Evolutionary conservation across 129 eudicot species (phyloP).

Genomic region (Helianthus tuberosus): DNA sequence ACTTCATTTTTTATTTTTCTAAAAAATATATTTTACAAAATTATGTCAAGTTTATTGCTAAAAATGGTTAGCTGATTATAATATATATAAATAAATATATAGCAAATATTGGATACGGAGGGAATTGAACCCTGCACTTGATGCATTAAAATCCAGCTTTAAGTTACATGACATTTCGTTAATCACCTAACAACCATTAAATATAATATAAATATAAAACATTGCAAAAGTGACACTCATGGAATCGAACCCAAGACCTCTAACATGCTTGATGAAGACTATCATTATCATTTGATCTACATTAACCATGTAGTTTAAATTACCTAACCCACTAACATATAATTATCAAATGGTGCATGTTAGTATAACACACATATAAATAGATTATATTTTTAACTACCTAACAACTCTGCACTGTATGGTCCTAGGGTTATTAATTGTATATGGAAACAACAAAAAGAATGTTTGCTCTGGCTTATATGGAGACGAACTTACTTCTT

Average conservation of each 20-base stretch:
- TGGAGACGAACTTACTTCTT: background rate
- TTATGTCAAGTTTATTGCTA: too few species aligned
- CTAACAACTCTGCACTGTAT: background rate
- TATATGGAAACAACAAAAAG: background rate
- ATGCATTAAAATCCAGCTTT: background rate
- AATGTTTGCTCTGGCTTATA: background rate
- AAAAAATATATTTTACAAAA: background rate
- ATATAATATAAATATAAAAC: background rate
- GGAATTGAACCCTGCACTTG: background rate
- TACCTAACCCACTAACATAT: background rate
- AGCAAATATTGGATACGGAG: background rate
- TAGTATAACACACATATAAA: background rate
- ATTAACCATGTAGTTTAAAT: background rate
- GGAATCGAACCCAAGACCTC: background rate
- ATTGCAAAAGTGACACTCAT: background rate
- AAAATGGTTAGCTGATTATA: too few species aligned
- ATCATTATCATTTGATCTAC: background rate
- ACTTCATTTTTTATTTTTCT: background rate
- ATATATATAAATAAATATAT: background rate
- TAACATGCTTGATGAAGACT: background rate
- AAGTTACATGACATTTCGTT: background rate
- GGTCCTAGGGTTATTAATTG: slow-evolving; percentile 6
- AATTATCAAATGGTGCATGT: background rate
- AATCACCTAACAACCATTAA: background rate
- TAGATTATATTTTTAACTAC: background rate